A percentile compares a stretch with the other conserved stretches of the same genome.
These are phyloP conservation scores for Coemansia sp. DNA, from an alignment of 192 early-diverging fungal species.

Conservation along the genomic window DNA sequence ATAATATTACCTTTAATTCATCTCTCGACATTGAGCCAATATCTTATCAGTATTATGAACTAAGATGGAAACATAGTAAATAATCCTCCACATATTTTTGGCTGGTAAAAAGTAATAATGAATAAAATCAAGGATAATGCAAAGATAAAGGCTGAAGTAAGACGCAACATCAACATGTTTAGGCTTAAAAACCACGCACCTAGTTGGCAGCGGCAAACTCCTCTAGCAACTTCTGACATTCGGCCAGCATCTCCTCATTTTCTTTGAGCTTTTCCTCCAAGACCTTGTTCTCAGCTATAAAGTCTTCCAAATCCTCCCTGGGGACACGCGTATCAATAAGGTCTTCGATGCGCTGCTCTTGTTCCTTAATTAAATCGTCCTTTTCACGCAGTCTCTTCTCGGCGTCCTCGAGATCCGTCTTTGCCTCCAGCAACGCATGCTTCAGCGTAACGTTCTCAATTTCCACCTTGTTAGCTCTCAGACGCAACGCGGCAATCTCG, in stretches of 20 bases:
- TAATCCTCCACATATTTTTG: too few species aligned
- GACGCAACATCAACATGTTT: not conserved
- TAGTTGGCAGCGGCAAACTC: constrained; percentile 41
- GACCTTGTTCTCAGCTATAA: constrained; percentile 36
- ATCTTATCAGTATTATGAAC: too few species aligned
- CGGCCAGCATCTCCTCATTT: constrained; percentile 46
- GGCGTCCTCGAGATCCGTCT: constrained; percentile 49
- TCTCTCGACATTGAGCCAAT: too few species aligned
- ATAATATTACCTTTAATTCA: too few species aligned
- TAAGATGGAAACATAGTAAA: too few species aligned
- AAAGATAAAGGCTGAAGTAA: not conserved
- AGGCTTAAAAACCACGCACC: not conserved
- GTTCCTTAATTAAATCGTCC: constrained; percentile 49
- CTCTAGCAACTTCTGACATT: constrained; percentile 53
- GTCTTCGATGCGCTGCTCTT: constrained; percentile 45
- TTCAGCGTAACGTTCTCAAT: constrained; percentile 44
- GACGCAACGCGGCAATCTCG: constrained; percentile 10
- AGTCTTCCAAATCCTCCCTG: constrained; percentile 50
- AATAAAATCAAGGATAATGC: not conserved
- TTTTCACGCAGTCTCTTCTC: constrained; percentile 50
- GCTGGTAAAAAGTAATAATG: not conserved
- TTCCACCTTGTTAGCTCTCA: constrained; percentile 28
- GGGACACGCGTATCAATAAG: constrained; percentile 56
- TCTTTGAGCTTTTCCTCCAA: constrained; percentile 30
- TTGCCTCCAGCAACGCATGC: constrained; percentile 56